Conservation (phyloP, 2,329 filamentous ascomycete genomes). For the Cladophialophora yegresii region DNA sequence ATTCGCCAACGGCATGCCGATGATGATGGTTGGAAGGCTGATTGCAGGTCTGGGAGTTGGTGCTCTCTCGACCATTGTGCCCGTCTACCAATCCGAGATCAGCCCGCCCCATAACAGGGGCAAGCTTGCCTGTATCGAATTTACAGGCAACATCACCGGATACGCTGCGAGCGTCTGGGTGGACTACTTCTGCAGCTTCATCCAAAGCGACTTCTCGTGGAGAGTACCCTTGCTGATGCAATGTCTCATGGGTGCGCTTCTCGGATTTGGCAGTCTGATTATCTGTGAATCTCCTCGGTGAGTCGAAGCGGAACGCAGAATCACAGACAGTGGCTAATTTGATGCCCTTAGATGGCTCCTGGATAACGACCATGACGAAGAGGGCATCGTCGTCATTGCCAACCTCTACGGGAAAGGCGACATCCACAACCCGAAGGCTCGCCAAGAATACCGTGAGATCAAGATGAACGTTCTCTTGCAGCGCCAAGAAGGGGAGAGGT, state of each 20-base stretch:
- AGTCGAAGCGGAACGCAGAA: slow-evolving; percentile 30
- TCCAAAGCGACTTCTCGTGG: slow-evolving; percentile 84
- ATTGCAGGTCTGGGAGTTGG: slow-evolving; percentile 84
- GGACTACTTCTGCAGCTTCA: slow-evolving; percentile 94
- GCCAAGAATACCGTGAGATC: slow-evolving; percentile 96
- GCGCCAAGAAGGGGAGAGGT: slow-evolving; percentile 90
- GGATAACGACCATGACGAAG: slow-evolving; percentile 96
- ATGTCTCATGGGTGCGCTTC: slow-evolving; percentile 85
- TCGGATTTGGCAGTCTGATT: slow-evolving; percentile 81
- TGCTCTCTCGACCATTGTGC: slow-evolving; percentile 86
- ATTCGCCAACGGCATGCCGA: slow-evolving; percentile 76
- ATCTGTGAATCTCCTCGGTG: slow-evolving; percentile 96
- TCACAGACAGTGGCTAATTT: slow-evolving; percentile 39
- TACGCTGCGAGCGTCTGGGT: slow-evolving; percentile 98
- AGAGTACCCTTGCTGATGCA: slow-evolving; percentile 87
- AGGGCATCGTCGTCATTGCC: slow-evolving; percentile 96
- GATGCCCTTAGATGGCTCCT: slow-evolving; percentile 75
- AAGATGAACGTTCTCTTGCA: slow-evolving; percentile 96
- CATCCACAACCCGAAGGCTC: slow-evolving; percentile 86
- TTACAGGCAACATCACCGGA: slow-evolving; percentile 93
- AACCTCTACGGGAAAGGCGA: slow-evolving; percentile 96
- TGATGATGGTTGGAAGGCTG: slow-evolving; percentile 83
- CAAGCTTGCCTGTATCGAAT: slow-evolving; percentile 95
- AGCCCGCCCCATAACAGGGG: slow-evolving; percentile 95
- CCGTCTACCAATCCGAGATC: slow-evolving; percentile 92